Percentiles rank a stretch among this genome's conserved stretches.
phyloP scores from a whole-genome alignment of 2,329 filamentous ascomycete species.

The Bisporella sp. region DNA sequence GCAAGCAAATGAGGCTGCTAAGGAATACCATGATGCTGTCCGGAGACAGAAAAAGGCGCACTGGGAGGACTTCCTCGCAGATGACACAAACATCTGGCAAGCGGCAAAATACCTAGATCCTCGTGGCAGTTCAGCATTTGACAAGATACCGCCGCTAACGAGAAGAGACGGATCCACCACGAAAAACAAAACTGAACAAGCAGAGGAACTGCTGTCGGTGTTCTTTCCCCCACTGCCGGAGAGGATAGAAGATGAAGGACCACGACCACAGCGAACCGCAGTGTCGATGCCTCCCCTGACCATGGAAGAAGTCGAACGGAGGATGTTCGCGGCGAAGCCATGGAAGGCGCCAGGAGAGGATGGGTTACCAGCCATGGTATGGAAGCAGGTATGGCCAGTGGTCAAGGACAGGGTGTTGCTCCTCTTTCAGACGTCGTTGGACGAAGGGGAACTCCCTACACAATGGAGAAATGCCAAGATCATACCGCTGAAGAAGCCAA shows the following conservation, averaged over 20 bases:
- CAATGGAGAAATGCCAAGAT: too few relatives aligned
- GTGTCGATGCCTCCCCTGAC: too few relatives aligned
- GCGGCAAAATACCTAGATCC: conserved; percentile 24
- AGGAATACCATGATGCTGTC: conserved; percentile 18
- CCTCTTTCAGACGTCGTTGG: too few relatives aligned
- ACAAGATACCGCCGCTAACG: conserved; percentile 18
- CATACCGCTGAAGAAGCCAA: too few relatives aligned
- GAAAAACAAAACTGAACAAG: conserved; percentile 7
- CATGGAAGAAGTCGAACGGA: too few relatives aligned
- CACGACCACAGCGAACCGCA: not conserved
- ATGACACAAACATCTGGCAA: conserved; percentile 26
- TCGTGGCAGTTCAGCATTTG: conserved; percentile 14
- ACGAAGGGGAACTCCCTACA: too few relatives aligned
- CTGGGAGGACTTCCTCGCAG: conserved; percentile 23
- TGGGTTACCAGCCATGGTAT: too few relatives aligned
- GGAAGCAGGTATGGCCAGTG: too few relatives aligned
- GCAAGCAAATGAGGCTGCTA: conserved; percentile 12
- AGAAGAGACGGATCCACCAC: conserved; percentile 10
- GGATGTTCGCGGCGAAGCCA: too few relatives aligned
- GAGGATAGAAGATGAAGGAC: conserved; percentile 6
- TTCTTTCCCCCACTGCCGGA: conserved; percentile 10
- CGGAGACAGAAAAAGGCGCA: conserved; percentile 20
- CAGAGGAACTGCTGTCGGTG: conserved; percentile 5
- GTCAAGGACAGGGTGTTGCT: too few relatives aligned
- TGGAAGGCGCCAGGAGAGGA: too few relatives aligned